These are phyloP conservation scores for Pilasporangium apinafurcum DNA, from an alignment of 352 stramenopile genomes.

Conservation along the genomic window DNA sequence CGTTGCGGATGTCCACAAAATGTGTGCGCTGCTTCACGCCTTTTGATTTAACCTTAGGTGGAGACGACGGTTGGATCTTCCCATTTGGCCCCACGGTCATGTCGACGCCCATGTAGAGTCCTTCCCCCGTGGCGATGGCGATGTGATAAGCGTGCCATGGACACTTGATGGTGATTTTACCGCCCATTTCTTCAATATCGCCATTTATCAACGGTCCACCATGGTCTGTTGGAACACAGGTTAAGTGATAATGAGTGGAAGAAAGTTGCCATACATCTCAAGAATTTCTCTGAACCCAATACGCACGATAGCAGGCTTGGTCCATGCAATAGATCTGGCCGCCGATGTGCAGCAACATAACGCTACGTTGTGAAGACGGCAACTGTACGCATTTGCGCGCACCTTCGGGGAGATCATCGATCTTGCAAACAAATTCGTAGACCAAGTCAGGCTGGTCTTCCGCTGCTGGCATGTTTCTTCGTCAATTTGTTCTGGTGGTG, in stretches of 20 bases:
- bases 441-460: constrained; percentile 13
- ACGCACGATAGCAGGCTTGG: constrained; percentile 80
- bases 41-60: constrained; percentile 69
- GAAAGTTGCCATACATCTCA: too few species aligned
- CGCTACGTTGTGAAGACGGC: constrained; percentile 56
- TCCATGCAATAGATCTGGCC: constrained; percentile 80
- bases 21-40: constrained; percentile 83
- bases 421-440: constrained; percentile 67
- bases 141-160: constrained; percentile 86
- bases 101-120: constrained; percentile 81
- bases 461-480: not conserved
- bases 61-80: constrained; percentile 40
- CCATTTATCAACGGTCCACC: constrained; percentile 69
- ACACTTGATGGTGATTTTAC: constrained; percentile 74
- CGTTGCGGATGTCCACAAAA: constrained; percentile 61
- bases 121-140: constrained; percentile 70
- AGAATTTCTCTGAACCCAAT: too few species aligned
- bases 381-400: constrained; percentile 49
- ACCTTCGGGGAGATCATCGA: constrained; percentile 46
- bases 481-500: constrained; percentile 1
- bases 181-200: constrained; percentile 82
- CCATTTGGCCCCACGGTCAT: constrained; percentile 45
- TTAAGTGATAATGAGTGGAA: not conserved
- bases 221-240: constrained; percentile 40
- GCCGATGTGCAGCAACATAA: constrained; percentile 60